phyloP scores from a whole-genome alignment of 140 eudicot species.

The Stevia rebaudiana region DNA sequence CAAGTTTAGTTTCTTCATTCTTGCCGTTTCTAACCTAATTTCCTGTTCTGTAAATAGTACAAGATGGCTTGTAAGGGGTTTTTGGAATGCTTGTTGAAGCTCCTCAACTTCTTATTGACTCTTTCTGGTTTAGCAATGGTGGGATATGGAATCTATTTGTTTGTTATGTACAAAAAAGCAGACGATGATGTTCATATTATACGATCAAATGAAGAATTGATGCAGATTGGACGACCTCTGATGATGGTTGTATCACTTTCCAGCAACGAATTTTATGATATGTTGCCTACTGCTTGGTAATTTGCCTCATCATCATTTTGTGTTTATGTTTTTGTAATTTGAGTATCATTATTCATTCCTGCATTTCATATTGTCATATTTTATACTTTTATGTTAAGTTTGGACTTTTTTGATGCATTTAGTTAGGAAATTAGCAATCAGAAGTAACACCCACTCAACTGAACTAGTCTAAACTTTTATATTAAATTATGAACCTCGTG shows the following conservation, averaged over 20 bases:
- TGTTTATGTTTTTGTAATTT: no score
- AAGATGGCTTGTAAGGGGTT: constrained; percentile 81
- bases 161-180: constrained; percentile 55
- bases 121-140: constrained; percentile 73
- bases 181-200: constrained; percentile 21
- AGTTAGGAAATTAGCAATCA: neutral
- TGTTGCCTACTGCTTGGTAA: constrained; percentile 83
- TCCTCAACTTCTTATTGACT: constrained; percentile 68
- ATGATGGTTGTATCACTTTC: constrained; percentile 51
- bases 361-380: no score
- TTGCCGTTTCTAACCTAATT: neutral
- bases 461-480: neutral
- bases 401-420: neutral
- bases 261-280: constrained; percentile 35
- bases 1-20: neutral
- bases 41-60: neutral
- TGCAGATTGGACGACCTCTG: constrained; percentile 69
- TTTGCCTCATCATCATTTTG: no score
- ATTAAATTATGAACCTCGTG: neutral
- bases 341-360: neutral
- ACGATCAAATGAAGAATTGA: constrained; percentile 35
- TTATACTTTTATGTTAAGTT: neutral
- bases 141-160: constrained; percentile 85
- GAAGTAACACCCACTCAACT: neutral
- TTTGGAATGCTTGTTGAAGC: constrained; percentile 86